phyloP scores from a whole-genome alignment of 345 rosid genomes.

The Eucalyptus erythrocorys region DNA sequence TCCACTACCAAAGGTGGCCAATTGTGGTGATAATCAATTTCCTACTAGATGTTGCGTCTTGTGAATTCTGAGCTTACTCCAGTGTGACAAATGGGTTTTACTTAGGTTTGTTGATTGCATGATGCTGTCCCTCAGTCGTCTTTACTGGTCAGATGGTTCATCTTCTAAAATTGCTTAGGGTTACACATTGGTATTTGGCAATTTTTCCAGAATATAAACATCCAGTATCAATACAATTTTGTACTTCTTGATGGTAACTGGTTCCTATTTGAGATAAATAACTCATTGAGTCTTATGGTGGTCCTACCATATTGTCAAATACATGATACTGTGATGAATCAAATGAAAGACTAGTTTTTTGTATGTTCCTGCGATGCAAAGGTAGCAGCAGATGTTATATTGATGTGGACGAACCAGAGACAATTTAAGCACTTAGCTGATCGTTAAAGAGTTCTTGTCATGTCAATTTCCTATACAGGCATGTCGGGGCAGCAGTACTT shows the following conservation, averaged over 20 bases:
- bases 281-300: not conserved
- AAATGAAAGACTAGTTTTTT: not conserved
- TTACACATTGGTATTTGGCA: not conserved
- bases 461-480: conserved; percentile 30
- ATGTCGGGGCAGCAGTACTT: conserved; percentile 50
- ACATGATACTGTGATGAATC: not conserved
- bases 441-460: not conserved
- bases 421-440: not conserved
- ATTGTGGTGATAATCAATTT: not conserved
- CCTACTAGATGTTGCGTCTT: not conserved
- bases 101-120: not conserved
- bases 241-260: not conserved
- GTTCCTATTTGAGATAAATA: not conserved
- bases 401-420: not conserved
- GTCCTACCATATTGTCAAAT: not conserved
- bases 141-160: not conserved
- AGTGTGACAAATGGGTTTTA: not conserved
- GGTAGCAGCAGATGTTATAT: not conserved
- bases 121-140: not conserved
- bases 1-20: not conserved
- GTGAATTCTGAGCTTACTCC: not conserved
- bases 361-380: not conserved
- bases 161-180: not conserved
- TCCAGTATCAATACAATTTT: not conserved
- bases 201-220: not conserved